Percentiles rank a stretch among this genome's conserved stretches.
Conservation (phyloP, 176 grass and related monocot species). For the Oropetium thomaeum region DNA sequence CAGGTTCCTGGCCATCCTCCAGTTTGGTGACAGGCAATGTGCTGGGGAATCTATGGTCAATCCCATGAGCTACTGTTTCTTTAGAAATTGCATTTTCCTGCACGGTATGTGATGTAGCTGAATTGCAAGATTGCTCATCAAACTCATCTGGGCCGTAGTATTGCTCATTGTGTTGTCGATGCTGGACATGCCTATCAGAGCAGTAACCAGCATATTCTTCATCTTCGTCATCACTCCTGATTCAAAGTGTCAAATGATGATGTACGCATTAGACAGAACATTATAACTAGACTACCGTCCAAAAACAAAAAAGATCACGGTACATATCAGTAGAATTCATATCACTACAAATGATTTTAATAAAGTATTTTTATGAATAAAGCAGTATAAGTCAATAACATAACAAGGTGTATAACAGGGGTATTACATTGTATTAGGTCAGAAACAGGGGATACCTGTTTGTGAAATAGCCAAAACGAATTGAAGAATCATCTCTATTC, state of each 20-base stretch:
- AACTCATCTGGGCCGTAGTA: slow-evolving; percentile 68
- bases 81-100: slow-evolving; percentile 55
- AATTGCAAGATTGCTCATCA: slow-evolving; percentile 44
- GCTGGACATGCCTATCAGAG: slow-evolving; percentile 50
- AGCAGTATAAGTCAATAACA: background rate
- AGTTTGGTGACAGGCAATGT: slow-evolving; percentile 41
- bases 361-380: background rate
- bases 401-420: background rate
- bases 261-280: background rate
- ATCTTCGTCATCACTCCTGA: slow-evolving; percentile 85
- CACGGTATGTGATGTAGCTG: slow-evolving; percentile 26
- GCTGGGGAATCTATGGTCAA: slow-evolving; percentile 38
- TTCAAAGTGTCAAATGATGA: slow-evolving; percentile 19
- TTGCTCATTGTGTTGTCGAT: slow-evolving; percentile 46
- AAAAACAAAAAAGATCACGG: background rate
- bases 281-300: slow-evolving; percentile 5
- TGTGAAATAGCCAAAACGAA: slow-evolving; percentile 59
- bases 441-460: slow-evolving; percentile 58
- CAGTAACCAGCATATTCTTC: slow-evolving; percentile 54
- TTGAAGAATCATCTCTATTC: slow-evolving; percentile 56
- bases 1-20: slow-evolving; percentile 77
- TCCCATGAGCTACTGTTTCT: slow-evolving; percentile 25
- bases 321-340: slow-evolving; percentile 13
- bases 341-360: background rate
- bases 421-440: slow-evolving; percentile 1